Base-by-base conservation (phyloP, 148 eudicot genomes). In the Simmondsia chinensis region DNA sequence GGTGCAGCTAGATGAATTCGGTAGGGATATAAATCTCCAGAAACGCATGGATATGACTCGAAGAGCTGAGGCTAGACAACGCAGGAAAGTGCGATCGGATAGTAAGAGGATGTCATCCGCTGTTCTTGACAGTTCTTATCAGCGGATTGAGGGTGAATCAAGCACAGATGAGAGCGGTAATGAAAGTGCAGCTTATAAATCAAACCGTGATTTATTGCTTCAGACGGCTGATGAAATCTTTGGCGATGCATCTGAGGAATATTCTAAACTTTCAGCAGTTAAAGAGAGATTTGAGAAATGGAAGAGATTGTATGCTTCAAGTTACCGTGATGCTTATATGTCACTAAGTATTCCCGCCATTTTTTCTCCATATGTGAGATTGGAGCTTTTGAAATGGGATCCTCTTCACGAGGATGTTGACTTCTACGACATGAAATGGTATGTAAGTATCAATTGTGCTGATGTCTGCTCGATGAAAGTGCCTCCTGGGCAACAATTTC, bases 121-220 rank as follows among this genome's bases (percentile, higher is more conserved):
- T 61, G 78, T 56, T 33, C 65, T 17, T 39, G 79, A 57, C 46
- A 48, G 39, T 50, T 56, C 80, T 26, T 41, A 63, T 57, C 75
- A 68, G 55, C 67, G 39, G 56, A 72, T 86, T 53, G 95, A 91
- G 61, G 99, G 99, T 49, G 99, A 91, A 67, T 79, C 93, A 35
- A 91, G 95, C 72, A 91, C 99, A n/a, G 99, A 91, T 61, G 99
- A 86, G 51, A 91, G 99, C 43, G 99, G 86, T 38, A 62, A 69
- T 55, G 99, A 82, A 57, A 67, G 66, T 50, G 69, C 59, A 36
- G 83, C 95, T 13, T 82, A 82, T 31, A 57, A 74, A 48, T 91
- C 99, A 13, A 77, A 63, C 52, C 94, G 74, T 48, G 70, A 70
- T 23, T 41, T 65, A 54, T 48, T 91, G 59, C 85, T 91, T 63